Conservation (phyloP, 805 yeast species). For the Saccharomyces paradoxus region DNA sequence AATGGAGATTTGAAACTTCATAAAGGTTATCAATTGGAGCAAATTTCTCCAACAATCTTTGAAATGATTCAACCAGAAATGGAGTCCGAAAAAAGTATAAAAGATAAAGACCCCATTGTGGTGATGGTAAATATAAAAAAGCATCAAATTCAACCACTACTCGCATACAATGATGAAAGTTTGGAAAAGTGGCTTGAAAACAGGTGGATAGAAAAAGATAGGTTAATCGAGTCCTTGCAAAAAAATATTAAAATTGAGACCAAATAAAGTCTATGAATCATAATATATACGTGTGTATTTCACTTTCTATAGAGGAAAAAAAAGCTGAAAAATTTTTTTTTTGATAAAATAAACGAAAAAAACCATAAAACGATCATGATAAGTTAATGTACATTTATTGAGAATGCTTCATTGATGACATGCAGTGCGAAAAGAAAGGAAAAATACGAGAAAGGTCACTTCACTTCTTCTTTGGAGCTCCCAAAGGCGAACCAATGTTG, state of each 20-base stretch:
- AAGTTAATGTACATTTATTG: not conserved
- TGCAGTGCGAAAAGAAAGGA: not conserved
- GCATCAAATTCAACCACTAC: slow-evolving; percentile 37
- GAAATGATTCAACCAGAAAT: slow-evolving; percentile 18
- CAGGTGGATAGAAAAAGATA: slow-evolving; percentile 66
- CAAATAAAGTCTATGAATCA: slow-evolving; percentile 1
- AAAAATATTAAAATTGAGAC: slow-evolving; percentile 21
- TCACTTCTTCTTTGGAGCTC: slow-evolving; percentile 37
- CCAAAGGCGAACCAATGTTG: slow-evolving; percentile 83
- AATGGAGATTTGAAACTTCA: slow-evolving; percentile 13
- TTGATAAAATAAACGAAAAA: not conserved
- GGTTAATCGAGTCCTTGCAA: slow-evolving; percentile 35
- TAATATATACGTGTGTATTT: not conserved
- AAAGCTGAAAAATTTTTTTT: not conserved
- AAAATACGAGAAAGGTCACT: not conserved
- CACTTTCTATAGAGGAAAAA: slow-evolving; percentile 3
- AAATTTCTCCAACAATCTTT: slow-evolving; percentile 27
- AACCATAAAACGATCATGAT: slow-evolving; percentile 1
- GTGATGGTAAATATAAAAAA: slow-evolving; percentile 41
- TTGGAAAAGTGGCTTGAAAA: slow-evolving; percentile 71
- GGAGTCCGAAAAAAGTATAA: slow-evolving; percentile 1
- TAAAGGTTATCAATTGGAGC: slow-evolving; percentile 25
- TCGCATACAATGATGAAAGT: slow-evolving; percentile 46
- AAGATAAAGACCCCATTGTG: slow-evolving; percentile 22
- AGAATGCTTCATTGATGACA: not conserved